Conservation (phyloP, 306 rosid species). For the Abrus pulchellus region DNA sequence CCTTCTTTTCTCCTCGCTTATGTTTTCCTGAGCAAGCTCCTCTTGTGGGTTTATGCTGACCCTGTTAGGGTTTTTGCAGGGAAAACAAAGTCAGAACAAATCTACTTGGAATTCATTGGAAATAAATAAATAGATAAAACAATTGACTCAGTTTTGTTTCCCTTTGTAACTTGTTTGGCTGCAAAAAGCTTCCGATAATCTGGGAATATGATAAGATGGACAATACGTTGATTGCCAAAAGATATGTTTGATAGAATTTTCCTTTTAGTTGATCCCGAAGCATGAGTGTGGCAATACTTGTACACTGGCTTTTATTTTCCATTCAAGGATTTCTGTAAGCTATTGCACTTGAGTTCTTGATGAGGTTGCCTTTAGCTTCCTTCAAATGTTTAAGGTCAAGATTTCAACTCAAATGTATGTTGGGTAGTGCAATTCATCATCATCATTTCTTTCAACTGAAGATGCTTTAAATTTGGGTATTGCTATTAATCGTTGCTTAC, state of each 20-base stretch:
- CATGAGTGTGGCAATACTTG: not conserved
- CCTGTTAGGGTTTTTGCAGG: not conserved
- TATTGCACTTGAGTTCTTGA: slow-evolving; percentile 11
- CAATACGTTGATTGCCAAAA: not conserved
- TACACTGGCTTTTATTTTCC: not conserved
- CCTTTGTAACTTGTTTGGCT: not conserved
- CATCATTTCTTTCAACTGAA: not conserved
- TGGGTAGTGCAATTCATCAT: not conserved
- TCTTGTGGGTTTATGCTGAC: not conserved
- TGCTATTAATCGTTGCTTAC: slow-evolving; percentile 22
- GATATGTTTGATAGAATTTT: not conserved
- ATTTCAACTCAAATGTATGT: slow-evolving; percentile 1
- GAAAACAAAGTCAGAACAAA: not conserved
- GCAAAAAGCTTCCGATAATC: slow-evolving; percentile 8
- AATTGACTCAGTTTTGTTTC: not conserved
- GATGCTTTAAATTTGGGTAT: not conserved
- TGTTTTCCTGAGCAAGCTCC: not conserved
- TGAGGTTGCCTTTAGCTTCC: not conserved
- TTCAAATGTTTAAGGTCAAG: not conserved
- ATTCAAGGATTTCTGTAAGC: not conserved
- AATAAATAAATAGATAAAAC: not conserved
- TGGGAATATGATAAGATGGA: not conserved
- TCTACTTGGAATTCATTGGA: not conserved
- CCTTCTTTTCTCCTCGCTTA: not conserved
- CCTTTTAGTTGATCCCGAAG: not conserved